Evolutionary conservation across 768 basidiomycete genomes (phyloP).

Genomic region (Mrakia hoshinonis): DNA sequence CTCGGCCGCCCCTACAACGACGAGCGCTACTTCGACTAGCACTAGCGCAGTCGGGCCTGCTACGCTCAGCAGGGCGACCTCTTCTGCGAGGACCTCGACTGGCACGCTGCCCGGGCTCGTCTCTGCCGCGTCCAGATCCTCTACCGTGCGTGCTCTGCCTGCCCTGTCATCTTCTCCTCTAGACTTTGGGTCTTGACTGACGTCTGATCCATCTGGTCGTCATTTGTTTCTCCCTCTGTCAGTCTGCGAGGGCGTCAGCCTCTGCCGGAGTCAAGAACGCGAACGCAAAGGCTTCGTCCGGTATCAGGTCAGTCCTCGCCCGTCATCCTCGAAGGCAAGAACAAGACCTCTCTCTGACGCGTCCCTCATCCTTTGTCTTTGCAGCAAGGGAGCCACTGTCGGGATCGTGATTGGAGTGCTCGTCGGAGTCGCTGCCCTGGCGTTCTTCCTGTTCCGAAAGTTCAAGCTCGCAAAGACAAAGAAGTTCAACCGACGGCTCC

Average conservation of each 20-base stretch:
- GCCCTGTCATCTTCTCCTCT: not conserved
- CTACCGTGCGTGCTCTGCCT: not conserved
- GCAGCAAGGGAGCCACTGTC: not conserved
- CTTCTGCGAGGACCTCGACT: not conserved
- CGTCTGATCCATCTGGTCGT: not conserved
- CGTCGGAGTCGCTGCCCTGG: not conserved
- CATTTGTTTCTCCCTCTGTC: too few relatives aligned
- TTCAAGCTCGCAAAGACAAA: constrained; percentile 1
- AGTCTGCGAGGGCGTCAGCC: too few relatives aligned
- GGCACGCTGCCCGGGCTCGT: not conserved
- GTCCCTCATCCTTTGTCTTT: too few relatives aligned
- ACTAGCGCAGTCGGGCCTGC: not conserved
- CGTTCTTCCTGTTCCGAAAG: constrained; percentile 1
- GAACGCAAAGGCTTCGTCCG: too few relatives aligned
- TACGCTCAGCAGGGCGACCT: not conserved
- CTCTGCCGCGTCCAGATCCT: not conserved
- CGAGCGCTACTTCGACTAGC: not conserved
- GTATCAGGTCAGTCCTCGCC: too few relatives aligned
- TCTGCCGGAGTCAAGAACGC: too few relatives aligned
- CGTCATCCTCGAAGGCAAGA: too few relatives aligned
- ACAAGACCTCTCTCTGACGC: too few relatives aligned
- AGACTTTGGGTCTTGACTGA: not conserved
- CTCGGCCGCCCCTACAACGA: not conserved
- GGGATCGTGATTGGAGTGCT: not conserved
- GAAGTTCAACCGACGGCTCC: constrained; percentile 1